A percentile compares a stretch with the other conserved stretches of the same genome.
phyloP scores from a whole-genome alignment of 768 basidiomycete genomes.

The Pleurotus ostreatus region DNA sequence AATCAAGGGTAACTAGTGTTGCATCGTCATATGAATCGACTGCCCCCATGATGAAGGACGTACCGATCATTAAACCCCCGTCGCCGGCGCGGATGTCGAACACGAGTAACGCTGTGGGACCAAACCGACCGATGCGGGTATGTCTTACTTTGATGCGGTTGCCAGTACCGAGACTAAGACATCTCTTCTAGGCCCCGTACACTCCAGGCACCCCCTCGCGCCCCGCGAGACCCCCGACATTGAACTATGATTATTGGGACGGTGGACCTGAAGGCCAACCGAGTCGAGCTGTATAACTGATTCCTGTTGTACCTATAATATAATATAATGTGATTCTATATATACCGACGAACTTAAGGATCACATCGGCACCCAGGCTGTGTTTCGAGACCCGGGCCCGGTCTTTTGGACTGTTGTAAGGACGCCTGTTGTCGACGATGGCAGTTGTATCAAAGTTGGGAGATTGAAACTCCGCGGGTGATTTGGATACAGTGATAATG shows the following conservation, averaged over 20 bases:
- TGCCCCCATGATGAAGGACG: slow-evolving; percentile 4
- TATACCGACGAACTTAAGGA: slow-evolving; percentile 4
- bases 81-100: slow-evolving; percentile 5
- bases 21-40: slow-evolving; percentile 6
- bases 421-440: slow-evolving; percentile 2
- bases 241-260: slow-evolving; percentile 7
- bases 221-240: slow-evolving; percentile 4
- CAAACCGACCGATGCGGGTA: not conserved
- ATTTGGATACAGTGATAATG: not conserved
- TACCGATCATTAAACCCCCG: slow-evolving; percentile 8
- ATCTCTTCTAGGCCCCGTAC: not conserved
- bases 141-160: not conserved
- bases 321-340: not conserved
- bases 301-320: not conserved
- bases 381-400: not conserved
- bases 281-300: not conserved
- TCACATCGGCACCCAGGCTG: no score
- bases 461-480: slow-evolving; percentile 1
- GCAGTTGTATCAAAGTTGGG: slow-evolving; percentile 3
- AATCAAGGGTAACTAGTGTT: slow-evolving; percentile 4
- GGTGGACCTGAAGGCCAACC: not conserved
- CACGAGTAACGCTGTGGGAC: not conserved
- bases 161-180: not conserved
- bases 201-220: slow-evolving; percentile 10
- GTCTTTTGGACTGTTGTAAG: slow-evolving; percentile 4